A percentile compares a stretch with the other conserved stretches of the same genome.
Evolutionary conservation across 352 stramenopile genomes (phyloP).

Genomic region (Globisporangium polare): DNA sequence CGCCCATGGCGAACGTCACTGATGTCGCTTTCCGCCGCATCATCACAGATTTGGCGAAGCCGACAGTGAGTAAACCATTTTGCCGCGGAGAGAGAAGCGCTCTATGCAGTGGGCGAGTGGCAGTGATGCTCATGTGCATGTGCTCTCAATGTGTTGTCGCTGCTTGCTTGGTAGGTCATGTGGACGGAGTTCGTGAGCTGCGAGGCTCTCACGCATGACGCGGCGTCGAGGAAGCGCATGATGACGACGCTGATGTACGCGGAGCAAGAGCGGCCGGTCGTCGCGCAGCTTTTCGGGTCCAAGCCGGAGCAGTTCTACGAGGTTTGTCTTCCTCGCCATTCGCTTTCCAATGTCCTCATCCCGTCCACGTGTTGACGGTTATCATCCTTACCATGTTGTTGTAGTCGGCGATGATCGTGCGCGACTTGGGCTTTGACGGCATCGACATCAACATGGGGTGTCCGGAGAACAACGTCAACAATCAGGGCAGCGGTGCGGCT

Average conservation of each 20-base stretch:
- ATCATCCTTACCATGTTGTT: background rate
- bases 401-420: conserved; percentile 70
- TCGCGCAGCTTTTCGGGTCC: conserved; percentile 83
- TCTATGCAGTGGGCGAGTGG: background rate
- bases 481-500: conserved; percentile 66
- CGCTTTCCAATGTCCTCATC: background rate
- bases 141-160: background rate
- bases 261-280: conserved; percentile 66
- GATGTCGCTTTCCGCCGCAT: conserved; percentile 67
- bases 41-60: conserved; percentile 75
- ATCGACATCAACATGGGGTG: conserved; percentile 89
- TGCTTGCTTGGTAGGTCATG: conserved; percentile 33
- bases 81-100: too few species aligned
- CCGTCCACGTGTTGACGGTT: background rate
- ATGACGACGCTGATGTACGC: conserved; percentile 74
- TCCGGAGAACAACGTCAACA: conserved; percentile 71
- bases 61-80: conserved; percentile 25
- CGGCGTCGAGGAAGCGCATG: conserved; percentile 59
- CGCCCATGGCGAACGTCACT: conserved; percentile 84
- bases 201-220: conserved; percentile 68
- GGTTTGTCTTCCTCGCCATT: conserved; percentile 20
- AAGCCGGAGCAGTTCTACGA: conserved; percentile 85
- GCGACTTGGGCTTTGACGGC: conserved; percentile 77
- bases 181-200: conserved; percentile 88
- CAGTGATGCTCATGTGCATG: conserved; percentile 6